Evolutionary conservation across 352 stramenopile genomes (phyloP).

Genomic region (Globisporangium mamillatum): DNA sequence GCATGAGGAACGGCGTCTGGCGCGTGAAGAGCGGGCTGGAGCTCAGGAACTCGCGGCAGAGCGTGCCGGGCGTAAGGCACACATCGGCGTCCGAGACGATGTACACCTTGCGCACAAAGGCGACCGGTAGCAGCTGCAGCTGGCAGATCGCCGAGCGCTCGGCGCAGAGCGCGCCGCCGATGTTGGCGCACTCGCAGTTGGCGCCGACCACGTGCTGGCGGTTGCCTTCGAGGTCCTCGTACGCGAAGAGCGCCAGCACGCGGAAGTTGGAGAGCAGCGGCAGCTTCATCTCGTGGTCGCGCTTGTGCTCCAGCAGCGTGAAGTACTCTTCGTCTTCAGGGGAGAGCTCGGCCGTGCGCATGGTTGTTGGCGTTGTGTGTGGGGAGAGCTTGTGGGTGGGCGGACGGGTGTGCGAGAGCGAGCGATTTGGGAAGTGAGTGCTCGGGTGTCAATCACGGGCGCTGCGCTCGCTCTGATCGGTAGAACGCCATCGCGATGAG

Average conservation of each 20-base stretch:
- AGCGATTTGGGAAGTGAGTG: conserved; percentile 17
- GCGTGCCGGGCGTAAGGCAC: conserved; percentile 77
- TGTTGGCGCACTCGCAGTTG: conserved; percentile 87
- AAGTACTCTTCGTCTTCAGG: conserved; percentile 44
- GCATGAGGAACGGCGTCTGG: conserved; percentile 62
- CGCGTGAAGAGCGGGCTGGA: conserved; percentile 52
- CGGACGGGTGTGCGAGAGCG: conserved; percentile 5
- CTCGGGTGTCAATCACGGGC: too few species aligned
- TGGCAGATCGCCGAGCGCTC: conserved; percentile 71
- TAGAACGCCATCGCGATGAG: not conserved
- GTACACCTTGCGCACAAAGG: conserved; percentile 60
- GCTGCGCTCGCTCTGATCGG: not conserved
- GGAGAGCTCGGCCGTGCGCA: conserved; percentile 44
- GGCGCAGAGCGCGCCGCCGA: conserved; percentile 82
- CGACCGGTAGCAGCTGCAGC: conserved; percentile 59
- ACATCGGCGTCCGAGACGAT: conserved; percentile 83
- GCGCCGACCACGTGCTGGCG: conserved; percentile 60
- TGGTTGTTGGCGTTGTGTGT: conserved; percentile 14
- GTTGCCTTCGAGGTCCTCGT: conserved; percentile 46
- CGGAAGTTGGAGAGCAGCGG: conserved; percentile 44
- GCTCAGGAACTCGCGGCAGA: conserved; percentile 88
- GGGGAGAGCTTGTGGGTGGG: not conserved
- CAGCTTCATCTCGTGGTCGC: conserved; percentile 31
- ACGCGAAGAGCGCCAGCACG: conserved; percentile 55
- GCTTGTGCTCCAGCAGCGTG: conserved; percentile 40